A percentile compares a stretch with the other conserved stretches of the same genome.
These are phyloP conservation scores for Sclerotinia sclerotiorum DNA, from an alignment of 2,329 filamentous ascomycete species.

Conservation along the genomic window DNA sequence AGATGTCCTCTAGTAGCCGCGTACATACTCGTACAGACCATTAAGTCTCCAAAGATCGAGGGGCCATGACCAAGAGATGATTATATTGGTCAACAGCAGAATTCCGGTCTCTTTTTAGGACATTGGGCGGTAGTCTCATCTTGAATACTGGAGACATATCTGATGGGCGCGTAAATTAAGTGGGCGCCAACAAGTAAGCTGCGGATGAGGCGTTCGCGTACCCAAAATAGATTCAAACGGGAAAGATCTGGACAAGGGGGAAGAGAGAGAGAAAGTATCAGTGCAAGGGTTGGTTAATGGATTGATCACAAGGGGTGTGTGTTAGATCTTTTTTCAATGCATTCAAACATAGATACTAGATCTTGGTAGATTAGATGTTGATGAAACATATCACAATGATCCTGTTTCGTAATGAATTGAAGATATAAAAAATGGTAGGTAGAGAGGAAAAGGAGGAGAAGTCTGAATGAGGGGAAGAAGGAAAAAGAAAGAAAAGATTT, in stretches of 20 bases:
- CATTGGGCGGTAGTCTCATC: constrained; percentile 26
- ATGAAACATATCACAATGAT: constrained; percentile 19
- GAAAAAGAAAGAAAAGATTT: not conserved
- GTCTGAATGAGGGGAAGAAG: not conserved
- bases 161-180: constrained; percentile 22
- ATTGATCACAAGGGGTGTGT: constrained; percentile 2
- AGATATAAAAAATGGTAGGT: constrained; percentile 19
- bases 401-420: constrained; percentile 20
- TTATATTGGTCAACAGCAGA: constrained; percentile 17
- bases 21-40: not conserved
- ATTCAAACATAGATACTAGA: constrained; percentile 11
- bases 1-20: constrained; percentile 22
- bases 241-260: constrained; percentile 17
- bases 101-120: constrained; percentile 14
- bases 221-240: constrained; percentile 21
- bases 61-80: constrained; percentile 5
- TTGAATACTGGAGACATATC: constrained; percentile 20
- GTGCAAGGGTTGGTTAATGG: not conserved
- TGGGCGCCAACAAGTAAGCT: constrained; percentile 24
- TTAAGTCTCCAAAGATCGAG: constrained; percentile 21
- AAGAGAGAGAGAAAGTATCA: not conserved
- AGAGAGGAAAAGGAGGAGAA: not conserved
- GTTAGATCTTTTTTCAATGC: not conserved
- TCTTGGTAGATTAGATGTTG: constrained; percentile 7
- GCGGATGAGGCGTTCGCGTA: constrained; percentile 24